Base-by-base conservation (phyloP, 2,329 filamentous ascomycete species). In the Ophiostoma piceae region DNA sequence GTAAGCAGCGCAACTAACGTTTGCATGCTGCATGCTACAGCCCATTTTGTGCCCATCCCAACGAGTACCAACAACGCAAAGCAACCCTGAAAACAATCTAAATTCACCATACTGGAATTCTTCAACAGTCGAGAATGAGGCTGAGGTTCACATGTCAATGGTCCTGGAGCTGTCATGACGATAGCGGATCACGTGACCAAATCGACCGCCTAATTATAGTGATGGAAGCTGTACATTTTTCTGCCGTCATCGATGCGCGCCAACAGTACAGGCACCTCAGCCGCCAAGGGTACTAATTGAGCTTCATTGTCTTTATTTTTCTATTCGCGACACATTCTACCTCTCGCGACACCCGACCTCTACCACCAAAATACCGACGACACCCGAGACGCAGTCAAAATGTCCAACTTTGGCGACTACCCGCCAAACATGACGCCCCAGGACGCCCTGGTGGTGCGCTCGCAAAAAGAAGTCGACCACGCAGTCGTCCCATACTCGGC, bases 401-500 rank as follows among this genome's bases (percentile, higher is more conserved):
- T 89, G 87, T 82, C 85, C 54, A 82, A 86, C 74, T 87, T 90
- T 73, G 82, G 83, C 73, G 85, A 88, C 68, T 90, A 89, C 74
- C 86, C 87, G 79, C 85, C 88, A 19, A 88, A 89, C 72, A 88
- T 89, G 84, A 83, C 83, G 75, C 86, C 88, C 19, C 83, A 87
- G 76, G 87, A 89, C 76, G 86, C 87, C 64, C 83, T 90, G 64
- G 82, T 89, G 69, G 81, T 87, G 64, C 84, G 87, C 69, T 82
- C 87, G 75, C 78, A 83, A 72, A 81, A 84, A 51, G 80, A 80
- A 69, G 82, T 84, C 43, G 83, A 88, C 71, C 88, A 90, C 75
- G 85, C 85, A 26, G 85, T 89, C 32, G 84, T 87, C 8, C 82
- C 83, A 39, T 90, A 90, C 77, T 89, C 89, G n/a, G 90, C 89